Percentiles rank a stretch among this genome's conserved stretches.
Evolutionary conservation across 2,329 filamentous ascomycete species (phyloP).

Genomic region (Erysiphe neolycopersici): DNA sequence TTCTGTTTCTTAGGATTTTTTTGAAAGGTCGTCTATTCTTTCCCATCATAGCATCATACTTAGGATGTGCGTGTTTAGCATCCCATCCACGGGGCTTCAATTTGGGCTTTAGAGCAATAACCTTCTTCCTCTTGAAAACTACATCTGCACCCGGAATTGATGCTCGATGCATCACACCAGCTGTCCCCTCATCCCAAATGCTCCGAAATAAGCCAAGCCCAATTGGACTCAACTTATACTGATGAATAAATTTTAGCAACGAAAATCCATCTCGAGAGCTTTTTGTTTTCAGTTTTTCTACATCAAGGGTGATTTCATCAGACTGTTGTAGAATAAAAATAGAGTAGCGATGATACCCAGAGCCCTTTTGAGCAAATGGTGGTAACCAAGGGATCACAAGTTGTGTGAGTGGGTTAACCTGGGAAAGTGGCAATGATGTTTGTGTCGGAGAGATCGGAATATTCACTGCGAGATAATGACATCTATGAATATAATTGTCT

Average conservation of each 20-base stretch:
- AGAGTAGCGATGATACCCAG: slow-evolving; percentile 69
- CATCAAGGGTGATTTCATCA: slow-evolving; percentile 25
- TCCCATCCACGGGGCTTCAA: slow-evolving; percentile 38
- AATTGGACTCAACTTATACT: slow-evolving; percentile 41
- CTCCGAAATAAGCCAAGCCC: slow-evolving; percentile 74
- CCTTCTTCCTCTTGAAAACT: slow-evolving; percentile 59
- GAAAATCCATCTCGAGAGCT: slow-evolving; percentile 41
- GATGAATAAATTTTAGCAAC: slow-evolving; percentile 46
- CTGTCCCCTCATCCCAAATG: slow-evolving; percentile 69
- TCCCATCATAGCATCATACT: slow-evolving; percentile 27
- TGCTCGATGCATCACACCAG: slow-evolving; percentile 61
- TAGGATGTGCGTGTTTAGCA: slow-evolving; percentile 34
- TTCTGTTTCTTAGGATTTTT: neutral
- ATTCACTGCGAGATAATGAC: slow-evolving; percentile 65
- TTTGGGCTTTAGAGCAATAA: slow-evolving; percentile 37
- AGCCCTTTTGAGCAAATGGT: slow-evolving; percentile 67
- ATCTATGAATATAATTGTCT: slow-evolving; percentile 55
- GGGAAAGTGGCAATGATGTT: slow-evolving; percentile 36
- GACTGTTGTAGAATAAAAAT: slow-evolving; percentile 66
- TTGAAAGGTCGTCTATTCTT: slow-evolving; percentile 1
- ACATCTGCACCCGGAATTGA: slow-evolving; percentile 50
- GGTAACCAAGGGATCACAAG: slow-evolving; percentile 60
- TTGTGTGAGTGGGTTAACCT: slow-evolving; percentile 29
- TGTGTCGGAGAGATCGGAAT: slow-evolving; percentile 33
- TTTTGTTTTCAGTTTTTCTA: slow-evolving; percentile 23